Percentiles rank a stretch among this genome's conserved stretches.
Evolutionary conservation across 1,139 yeast genomes (phyloP).

Genomic region (Pichia terricola): DNA sequence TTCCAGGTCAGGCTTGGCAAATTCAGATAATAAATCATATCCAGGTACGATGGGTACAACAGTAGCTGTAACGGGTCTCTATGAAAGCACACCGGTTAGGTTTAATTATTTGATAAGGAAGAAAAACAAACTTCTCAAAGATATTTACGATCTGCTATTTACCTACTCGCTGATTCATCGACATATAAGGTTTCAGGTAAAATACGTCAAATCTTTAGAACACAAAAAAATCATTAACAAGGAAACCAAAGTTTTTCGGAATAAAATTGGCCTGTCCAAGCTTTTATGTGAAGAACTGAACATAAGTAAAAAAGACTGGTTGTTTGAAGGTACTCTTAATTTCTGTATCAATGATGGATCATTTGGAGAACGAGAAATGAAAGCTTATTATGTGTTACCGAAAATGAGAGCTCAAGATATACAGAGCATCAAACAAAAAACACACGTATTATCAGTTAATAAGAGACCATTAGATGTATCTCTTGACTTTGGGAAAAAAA

Average conservation of each 20-base stretch:
- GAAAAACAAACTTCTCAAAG: slow-evolving; percentile 20
- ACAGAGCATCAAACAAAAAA: slow-evolving; percentile 14
- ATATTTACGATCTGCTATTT: slow-evolving; percentile 22
- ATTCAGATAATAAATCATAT: slow-evolving; percentile 14
- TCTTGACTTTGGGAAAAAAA: slow-evolving; percentile 24
- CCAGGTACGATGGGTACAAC: slow-evolving; percentile 31
- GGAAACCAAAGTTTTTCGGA: slow-evolving; percentile 8
- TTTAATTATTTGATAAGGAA: slow-evolving; percentile 24
- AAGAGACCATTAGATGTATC: slow-evolving; percentile 24
- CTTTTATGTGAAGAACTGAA: slow-evolving; percentile 16
- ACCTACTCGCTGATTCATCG: slow-evolving; percentile 27
- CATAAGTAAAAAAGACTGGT: slow-evolving; percentile 11
- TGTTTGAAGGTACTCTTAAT: slow-evolving; percentile 14
- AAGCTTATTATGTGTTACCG: slow-evolving; percentile 23
- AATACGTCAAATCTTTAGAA: slow-evolving; percentile 15
- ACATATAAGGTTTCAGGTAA: slow-evolving; percentile 26
- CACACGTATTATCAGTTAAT: slow-evolving; percentile 28
- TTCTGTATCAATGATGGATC: slow-evolving; percentile 4
- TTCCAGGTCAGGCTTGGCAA: slow-evolving; percentile 23
- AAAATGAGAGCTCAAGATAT: slow-evolving; percentile 23
- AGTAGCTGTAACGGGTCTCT: slow-evolving; percentile 26
- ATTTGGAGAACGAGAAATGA: slow-evolving; percentile 5
- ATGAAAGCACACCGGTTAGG: slow-evolving; percentile 30
- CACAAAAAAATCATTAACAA: slow-evolving; percentile 10
- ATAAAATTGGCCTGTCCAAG: slow-evolving; percentile 12